Conservation (phyloP, 2,329 filamentous ascomycete species). For the Didymosphaeria variabile region DNA sequence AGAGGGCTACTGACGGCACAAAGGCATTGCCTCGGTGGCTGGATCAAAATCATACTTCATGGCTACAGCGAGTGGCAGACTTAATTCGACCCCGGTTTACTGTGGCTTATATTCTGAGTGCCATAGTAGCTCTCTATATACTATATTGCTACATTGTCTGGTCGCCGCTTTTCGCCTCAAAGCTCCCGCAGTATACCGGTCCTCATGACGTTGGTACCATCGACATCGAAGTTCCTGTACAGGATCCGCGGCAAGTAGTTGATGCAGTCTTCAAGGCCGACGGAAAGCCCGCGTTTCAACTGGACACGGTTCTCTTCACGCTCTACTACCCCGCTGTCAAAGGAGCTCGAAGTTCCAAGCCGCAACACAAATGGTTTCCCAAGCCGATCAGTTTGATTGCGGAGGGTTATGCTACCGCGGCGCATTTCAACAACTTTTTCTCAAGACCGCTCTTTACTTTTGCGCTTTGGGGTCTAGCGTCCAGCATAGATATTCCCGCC, state of each 20-base stretch:
- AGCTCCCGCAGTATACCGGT: neutral
- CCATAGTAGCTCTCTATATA: neutral
- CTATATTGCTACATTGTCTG: neutral
- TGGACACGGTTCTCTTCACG: neutral
- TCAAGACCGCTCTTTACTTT: neutral
- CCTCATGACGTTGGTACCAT: neutral
- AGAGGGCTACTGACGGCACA: neutral
- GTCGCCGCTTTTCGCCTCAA: neutral
- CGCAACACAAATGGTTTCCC: neutral
- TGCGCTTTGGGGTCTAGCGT: neutral
- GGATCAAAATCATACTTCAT: neutral
- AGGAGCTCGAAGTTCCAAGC: neutral
- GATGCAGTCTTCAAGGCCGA: neutral
- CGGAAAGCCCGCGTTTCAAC: neutral
- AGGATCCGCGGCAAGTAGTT: neutral
- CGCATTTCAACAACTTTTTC: neutral
- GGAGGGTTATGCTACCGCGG: neutral
- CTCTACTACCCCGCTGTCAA: neutral
- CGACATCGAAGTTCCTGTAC: neutral
- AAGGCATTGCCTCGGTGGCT: neutral
- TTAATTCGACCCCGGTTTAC: neutral
- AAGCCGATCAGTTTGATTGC: neutral
- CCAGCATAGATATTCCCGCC: neutral
- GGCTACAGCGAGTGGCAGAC: neutral
- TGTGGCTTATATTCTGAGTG: neutral